phyloP scores from a whole-genome alignment of 139 green algal genomes.

The Coelastrella sp. region DNA sequence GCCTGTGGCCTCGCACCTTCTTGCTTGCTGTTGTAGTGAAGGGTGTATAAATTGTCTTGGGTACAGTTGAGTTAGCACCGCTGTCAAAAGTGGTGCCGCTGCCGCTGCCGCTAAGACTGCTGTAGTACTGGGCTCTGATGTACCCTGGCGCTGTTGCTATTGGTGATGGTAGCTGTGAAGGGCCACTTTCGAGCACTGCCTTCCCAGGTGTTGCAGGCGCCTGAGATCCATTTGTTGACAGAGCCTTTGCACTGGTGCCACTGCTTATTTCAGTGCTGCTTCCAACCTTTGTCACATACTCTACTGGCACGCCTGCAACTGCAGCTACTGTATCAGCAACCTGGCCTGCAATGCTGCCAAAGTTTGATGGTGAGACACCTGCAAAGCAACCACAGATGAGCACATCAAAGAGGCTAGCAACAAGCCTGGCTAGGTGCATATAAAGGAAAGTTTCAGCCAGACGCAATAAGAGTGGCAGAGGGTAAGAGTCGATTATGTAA shows the following conservation, averaged over 20 bases:
- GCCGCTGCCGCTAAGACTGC: background rate
- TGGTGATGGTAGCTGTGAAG: background rate
- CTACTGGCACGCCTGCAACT: background rate
- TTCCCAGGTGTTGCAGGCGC: too few relatives aligned
- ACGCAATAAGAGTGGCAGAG: too few relatives aligned
- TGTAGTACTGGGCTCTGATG: background rate
- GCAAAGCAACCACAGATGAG: background rate
- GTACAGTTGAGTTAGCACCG: background rate
- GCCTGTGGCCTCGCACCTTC: too few relatives aligned
- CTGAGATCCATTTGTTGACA: too few relatives aligned
- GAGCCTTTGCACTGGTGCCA: background rate
- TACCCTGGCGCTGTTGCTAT: background rate
- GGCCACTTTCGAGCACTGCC: background rate
- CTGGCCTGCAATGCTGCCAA: background rate
- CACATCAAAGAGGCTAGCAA: too few relatives aligned
- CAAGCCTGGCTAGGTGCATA: too few relatives aligned
- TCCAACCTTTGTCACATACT: background rate
- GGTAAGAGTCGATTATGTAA: too few relatives aligned
- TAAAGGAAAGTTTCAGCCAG: too few relatives aligned
- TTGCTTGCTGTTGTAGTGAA: background rate
- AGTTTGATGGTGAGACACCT: background rate
- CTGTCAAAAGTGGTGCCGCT: background rate
- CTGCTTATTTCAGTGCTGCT: background rate
- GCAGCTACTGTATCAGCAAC: background rate
- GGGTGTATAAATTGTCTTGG: background rate